Conservation (phyloP, 305 asterid genomes). For the Fraxinus sp. region DNA sequence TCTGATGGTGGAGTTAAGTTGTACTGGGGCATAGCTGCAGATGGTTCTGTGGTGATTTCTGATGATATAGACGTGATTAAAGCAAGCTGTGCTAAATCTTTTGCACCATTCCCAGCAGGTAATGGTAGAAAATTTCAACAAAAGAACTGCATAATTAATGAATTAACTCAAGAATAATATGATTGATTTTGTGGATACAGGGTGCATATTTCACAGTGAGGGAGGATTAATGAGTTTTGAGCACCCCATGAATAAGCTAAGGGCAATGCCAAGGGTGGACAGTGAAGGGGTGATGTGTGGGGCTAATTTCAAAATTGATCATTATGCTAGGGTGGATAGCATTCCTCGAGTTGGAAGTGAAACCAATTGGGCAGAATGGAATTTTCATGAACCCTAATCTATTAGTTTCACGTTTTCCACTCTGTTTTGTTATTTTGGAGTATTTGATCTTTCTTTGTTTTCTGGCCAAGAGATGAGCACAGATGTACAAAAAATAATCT, state of each 20-base stretch:
- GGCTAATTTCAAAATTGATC: constrained; percentile 71
- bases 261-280: constrained; percentile 82
- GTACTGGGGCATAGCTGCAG: constrained; percentile 88
- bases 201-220: constrained; percentile 76
- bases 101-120: constrained; percentile 85
- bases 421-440: not conserved
- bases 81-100: constrained; percentile 81
- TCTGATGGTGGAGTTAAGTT: constrained; percentile 73
- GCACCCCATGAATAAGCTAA: constrained; percentile 77
- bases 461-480: not conserved
- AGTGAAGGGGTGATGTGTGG: constrained; percentile 86
- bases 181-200: constrained; percentile 30
- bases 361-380: constrained; percentile 69
- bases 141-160: not conserved
- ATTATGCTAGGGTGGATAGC: constrained; percentile 62
- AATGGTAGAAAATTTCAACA: not conserved
- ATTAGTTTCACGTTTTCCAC: not conserved
- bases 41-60: constrained; percentile 82
- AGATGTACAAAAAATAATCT: not conserved
- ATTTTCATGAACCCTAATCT: constrained; percentile 13
- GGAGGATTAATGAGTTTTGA: constrained; percentile 83
- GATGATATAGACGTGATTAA: constrained; percentile 67
- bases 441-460: not conserved
- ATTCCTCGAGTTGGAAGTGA: constrained; percentile 92
- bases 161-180: not conserved